Conservation (phyloP, 148 eudicot species). For the Amaranthus palmeri region DNA sequence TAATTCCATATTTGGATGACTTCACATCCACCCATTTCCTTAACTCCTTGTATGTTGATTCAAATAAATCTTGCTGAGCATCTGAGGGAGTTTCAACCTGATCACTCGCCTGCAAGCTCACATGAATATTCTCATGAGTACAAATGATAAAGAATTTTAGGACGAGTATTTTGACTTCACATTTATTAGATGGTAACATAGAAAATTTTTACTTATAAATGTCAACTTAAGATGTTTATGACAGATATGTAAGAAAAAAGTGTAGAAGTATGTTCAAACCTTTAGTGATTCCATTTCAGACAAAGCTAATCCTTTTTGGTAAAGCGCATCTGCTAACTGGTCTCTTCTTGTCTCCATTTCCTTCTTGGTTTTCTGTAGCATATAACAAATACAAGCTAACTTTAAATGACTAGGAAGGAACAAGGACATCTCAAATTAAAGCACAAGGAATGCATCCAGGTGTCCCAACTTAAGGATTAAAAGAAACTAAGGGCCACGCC, state of each 20-base stretch:
- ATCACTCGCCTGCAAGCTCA: constrained; percentile 43
- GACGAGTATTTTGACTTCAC: not conserved
- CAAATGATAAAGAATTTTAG: not conserved
- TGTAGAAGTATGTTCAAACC: constrained; percentile 32
- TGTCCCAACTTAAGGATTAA: not conserved
- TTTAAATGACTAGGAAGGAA: not conserved
- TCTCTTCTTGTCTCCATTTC: constrained; percentile 81
- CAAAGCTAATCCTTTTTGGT: constrained; percentile 88
- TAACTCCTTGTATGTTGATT: constrained; percentile 77
- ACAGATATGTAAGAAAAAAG: not conserved
- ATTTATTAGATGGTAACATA: not conserved
- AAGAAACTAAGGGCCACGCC: not conserved
- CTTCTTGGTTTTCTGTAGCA: constrained; percentile 61
- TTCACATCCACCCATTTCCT: constrained; percentile 89
- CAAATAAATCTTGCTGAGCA: constrained; percentile 44
- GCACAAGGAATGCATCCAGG: not conserved
- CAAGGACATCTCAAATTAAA: not conserved
- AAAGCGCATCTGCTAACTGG: constrained; percentile 79
- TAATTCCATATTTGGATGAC: constrained; percentile 62
- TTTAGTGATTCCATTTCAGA: constrained; percentile 60
- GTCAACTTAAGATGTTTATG: not conserved
- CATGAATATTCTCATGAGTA: constrained; percentile 10
- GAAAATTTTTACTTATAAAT: not conserved
- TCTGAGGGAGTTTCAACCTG: constrained; percentile 30
- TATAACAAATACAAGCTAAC: not conserved